Percentiles rank a stretch among this genome's conserved stretches.
Conservation (phyloP, 352 stramenopile species). For the Nothophytophthora sp. region DNA sequence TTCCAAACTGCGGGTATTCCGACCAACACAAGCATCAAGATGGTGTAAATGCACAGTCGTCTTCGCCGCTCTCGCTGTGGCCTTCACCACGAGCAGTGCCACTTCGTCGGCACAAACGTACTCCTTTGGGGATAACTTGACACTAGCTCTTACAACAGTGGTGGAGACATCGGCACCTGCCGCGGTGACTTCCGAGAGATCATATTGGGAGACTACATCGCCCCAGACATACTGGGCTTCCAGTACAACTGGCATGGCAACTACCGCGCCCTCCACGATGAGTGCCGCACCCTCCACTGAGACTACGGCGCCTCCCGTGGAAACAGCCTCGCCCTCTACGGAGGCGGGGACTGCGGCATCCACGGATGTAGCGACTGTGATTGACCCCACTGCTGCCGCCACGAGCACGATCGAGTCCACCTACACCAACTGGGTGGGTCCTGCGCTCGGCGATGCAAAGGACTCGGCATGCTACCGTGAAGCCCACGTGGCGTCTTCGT, state of each 20-base stretch:
- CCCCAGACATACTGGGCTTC: no score
- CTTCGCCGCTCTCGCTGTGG: slow-evolving; percentile 7
- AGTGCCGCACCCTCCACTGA: no score
- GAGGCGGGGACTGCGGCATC: slow-evolving; percentile 17
- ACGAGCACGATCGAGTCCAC: slow-evolving; percentile 31
- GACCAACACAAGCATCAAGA: background rate
- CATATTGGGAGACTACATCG: no score
- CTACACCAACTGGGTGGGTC: slow-evolving; percentile 39
- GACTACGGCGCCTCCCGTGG: no score
- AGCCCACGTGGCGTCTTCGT: slow-evolving; percentile 30
- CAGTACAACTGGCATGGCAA: no score
- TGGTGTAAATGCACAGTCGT: slow-evolving; percentile 22
- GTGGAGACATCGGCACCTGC: no score
- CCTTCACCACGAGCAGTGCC: slow-evolving; percentile 6
- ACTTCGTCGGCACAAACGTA: slow-evolving; percentile 17
- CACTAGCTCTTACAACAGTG: no score
- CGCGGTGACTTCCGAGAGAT: no score
- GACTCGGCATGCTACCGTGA: slow-evolving; percentile 39
- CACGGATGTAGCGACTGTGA: no score
- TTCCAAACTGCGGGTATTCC: no score
- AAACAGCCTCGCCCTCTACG: slow-evolving; percentile 8
- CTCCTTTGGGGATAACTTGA: slow-evolving; percentile 16
- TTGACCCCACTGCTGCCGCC: slow-evolving; percentile 13
- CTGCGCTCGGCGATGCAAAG: slow-evolving; percentile 9
- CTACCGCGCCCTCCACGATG: no score